These are phyloP conservation scores for Globisporangium lucens DNA, from an alignment of 352 stramenopile species.

Conservation along the genomic window DNA sequence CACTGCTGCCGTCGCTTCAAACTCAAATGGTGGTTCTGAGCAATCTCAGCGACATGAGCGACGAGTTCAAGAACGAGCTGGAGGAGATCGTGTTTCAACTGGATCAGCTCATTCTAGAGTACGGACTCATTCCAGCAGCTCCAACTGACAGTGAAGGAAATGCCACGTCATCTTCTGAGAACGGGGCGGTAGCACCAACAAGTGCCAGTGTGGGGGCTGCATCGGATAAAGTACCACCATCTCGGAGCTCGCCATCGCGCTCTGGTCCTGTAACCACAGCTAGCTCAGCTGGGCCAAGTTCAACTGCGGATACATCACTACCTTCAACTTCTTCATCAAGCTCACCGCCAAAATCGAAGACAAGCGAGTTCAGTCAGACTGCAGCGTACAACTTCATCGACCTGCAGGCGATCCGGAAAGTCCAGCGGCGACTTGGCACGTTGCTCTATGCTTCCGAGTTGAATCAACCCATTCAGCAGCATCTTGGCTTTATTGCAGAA, in stretches of 20 bases:
- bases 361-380: slow-evolving; percentile 5
- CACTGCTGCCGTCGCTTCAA: slow-evolving; percentile 61
- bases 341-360: slow-evolving; percentile 2
- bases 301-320: background rate
- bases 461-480: slow-evolving; percentile 36
- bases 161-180: background rate
- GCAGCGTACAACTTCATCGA: slow-evolving; percentile 35
- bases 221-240: background rate
- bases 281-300: background rate
- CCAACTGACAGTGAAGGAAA: background rate
- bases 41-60: slow-evolving; percentile 45
- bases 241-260: background rate
- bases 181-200: background rate
- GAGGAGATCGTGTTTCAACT: slow-evolving; percentile 44
- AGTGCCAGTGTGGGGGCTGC: background rate
- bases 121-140: background rate
- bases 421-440: slow-evolving; percentile 74
- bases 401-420: slow-evolving; percentile 73
- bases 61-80: slow-evolving; percentile 57
- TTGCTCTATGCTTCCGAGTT: slow-evolving; percentile 76
- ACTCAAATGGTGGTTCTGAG: slow-evolving; percentile 51
- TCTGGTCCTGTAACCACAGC: background rate
- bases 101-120: slow-evolving; percentile 36
- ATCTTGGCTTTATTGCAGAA: slow-evolving; percentile 42
- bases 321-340: background rate